phyloP scores from a whole-genome alignment of 2,329 filamentous ascomycete species.

The Aspergillus viridinutans region DNA sequence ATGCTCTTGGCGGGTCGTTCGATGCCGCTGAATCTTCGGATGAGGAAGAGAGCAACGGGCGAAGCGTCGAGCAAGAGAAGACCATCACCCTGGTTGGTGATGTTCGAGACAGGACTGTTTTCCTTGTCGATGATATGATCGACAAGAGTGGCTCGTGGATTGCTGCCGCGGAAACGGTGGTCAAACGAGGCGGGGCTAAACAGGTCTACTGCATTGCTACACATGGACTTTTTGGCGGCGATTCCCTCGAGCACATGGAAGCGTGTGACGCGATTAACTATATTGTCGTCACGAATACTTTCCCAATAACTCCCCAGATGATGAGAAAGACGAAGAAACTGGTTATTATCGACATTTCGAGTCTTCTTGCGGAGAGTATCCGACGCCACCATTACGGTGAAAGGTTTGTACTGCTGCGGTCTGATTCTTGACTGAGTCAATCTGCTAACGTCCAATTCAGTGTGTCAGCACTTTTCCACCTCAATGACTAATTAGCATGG shows the following conservation, averaged over 20 bases:
- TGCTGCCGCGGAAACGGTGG: slow-evolving; percentile 90
- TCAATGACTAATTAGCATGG: slow-evolving; percentile 45
- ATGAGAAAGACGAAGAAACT: slow-evolving; percentile 72
- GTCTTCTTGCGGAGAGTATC: slow-evolving; percentile 85
- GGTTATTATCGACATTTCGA: slow-evolving; percentile 82
- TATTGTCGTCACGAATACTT: slow-evolving; percentile 95
- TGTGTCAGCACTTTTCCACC: slow-evolving; percentile 58
- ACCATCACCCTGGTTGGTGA: slow-evolving; percentile 98
- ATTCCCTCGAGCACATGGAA: slow-evolving; percentile 85
- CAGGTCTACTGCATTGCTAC: slow-evolving; percentile 98
- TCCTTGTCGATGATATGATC: slow-evolving; percentile 98
- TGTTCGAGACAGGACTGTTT: slow-evolving; percentile 79
- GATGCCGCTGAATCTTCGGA: slow-evolving; percentile 89
- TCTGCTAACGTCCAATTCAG: slow-evolving; percentile 28
- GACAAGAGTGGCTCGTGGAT: slow-evolving; percentile 97
- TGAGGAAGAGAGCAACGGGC: slow-evolving; percentile 56
- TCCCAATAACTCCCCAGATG: slow-evolving; percentile 78
- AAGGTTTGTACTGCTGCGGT: slow-evolving; percentile 51
- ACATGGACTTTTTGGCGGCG: slow-evolving; percentile 87
- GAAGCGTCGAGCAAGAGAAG: slow-evolving; percentile 76
- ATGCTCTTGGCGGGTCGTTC: slow-evolving; percentile 75
- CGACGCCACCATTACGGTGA: slow-evolving; percentile 95
- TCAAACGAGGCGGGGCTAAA: slow-evolving; percentile 85
- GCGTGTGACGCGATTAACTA: slow-evolving; percentile 88
- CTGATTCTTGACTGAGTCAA: slow-evolving; percentile 1